phyloP scores from a whole-genome alignment of 441 rosid genomes.

The Breynia disticha region DNA sequence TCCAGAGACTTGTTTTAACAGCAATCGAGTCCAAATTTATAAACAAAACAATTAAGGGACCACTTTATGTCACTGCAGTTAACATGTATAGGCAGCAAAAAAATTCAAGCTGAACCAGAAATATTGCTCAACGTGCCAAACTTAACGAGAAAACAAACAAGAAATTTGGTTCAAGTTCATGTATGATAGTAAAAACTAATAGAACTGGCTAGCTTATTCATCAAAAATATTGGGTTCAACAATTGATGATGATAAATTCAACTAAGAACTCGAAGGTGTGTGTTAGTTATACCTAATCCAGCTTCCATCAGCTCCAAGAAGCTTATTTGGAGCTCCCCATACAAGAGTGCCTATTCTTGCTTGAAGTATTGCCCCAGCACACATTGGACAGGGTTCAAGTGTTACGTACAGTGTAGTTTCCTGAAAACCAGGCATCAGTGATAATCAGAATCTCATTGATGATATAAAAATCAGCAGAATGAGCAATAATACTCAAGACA shows the following conservation, averaged over 20 bases:
- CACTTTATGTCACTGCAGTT: background rate
- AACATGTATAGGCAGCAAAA: too few relatives aligned
- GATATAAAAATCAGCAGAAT: too few relatives aligned
- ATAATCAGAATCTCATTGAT: background rate
- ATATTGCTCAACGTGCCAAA: too few relatives aligned
- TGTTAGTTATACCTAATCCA: constrained; percentile 67
- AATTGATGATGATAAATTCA: too few relatives aligned
- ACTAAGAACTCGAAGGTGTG: background rate
- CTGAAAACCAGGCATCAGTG: constrained; percentile 23
- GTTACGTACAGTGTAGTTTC: constrained; percentile 85
- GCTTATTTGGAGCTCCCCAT: constrained; percentile 99
- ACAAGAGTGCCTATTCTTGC: constrained; percentile 79
- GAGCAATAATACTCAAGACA: too few relatives aligned
- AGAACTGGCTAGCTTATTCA: too few relatives aligned
- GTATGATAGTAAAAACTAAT: too few relatives aligned
- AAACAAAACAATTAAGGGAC: background rate
- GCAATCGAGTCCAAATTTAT: background rate
- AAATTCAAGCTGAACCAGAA: too few relatives aligned
- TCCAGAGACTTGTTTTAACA: background rate
- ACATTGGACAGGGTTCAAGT: constrained; percentile 96
- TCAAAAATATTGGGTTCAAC: too few relatives aligned
- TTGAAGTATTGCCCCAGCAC: constrained; percentile 99
- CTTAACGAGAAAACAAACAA: too few relatives aligned
- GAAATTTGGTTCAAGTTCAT: too few relatives aligned
- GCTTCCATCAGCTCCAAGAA: constrained; percentile 98